Base-by-base conservation (phyloP, 768 basidiomycete species). In the Rhodotorula graminis region DNA sequence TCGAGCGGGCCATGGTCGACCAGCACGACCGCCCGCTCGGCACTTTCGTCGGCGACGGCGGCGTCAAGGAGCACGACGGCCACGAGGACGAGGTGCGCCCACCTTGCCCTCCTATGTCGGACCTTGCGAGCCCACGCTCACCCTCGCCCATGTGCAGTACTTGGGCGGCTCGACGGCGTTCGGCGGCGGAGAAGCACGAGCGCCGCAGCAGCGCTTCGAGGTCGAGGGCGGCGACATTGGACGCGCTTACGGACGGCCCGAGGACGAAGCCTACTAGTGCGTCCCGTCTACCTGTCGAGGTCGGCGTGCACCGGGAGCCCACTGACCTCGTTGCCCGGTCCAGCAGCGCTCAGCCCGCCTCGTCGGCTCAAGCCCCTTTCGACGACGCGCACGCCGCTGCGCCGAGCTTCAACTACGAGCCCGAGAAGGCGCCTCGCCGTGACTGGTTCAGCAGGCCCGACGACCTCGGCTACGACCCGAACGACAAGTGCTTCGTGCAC, bases 1-100 rank as follows among this genome's bases (percentile, higher is more conserved):
- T 72, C 27, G 59, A 72, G 60, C 40, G n/a, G 2, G 71, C 63
- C 3, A 67, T 67, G 23, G 21, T 31, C 29, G 71, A 68, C 52
- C 65, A 72, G 33, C 64, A 72, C 31, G 63, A 69, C 27, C 58
- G 56, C 15, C 71, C 71, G 29, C 33, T 72, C 31, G 67, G 71
- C 3, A 65, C 65, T 10, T 61, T 64, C 42, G 53, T 68, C 46
- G 71, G 71, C 4, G 71, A 69, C 23, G 53, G 55, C 21, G 63
- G 55, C 4, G 67, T 61, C 29, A 69, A 68, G 29, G 67, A 63
- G 10, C 49, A 40, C 21, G 67, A 69, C 19, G 67, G 67, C n/a
- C 44, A 59, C 1, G 71, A 56, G 29, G 71, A 69, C 49, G 71
- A 56, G 3, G 71, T 72, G 29, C 62, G 61, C 29, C 11, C 40